Conservation (phyloP, 257 asterid genomes). For the Fraxinus cuspidata region DNA sequence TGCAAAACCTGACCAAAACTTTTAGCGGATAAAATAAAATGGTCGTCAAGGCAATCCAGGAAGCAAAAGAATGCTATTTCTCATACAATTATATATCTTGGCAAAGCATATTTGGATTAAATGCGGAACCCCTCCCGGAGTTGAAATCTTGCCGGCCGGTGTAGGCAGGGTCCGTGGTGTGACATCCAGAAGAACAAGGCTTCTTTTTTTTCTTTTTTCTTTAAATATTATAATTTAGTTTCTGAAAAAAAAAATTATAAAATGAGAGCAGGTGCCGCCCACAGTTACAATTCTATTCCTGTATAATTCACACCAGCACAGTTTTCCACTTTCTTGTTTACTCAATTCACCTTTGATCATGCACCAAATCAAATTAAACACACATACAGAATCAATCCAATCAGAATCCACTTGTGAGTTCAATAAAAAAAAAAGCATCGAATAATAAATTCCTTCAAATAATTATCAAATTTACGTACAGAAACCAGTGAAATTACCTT, state of each 20-base stretch:
- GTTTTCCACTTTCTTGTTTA: constrained; percentile 9
- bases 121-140: not conserved
- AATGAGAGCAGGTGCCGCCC: not conserved
- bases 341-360: constrained; percentile 5
- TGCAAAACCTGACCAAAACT: not conserved
- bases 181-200: no score
- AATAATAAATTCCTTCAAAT: not conserved
- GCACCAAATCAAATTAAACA: not conserved
- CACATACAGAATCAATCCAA: constrained; percentile 3
- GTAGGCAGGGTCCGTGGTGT: no score
- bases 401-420: not conserved
- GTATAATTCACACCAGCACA: not conserved
- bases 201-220: no score
- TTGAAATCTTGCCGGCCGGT: not conserved
- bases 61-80: no score
- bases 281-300: constrained; percentile 15
- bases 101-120: not conserved
- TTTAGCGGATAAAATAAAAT: no score
- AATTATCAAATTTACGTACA: not conserved
- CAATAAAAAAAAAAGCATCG: not conserved
- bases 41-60: no score
- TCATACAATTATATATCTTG: no score
- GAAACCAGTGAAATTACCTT: constrained; percentile 40
- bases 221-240: no score
- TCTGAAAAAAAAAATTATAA: not conserved